Evolutionary conservation across 805 yeast genomes (phyloP), one percentile per base, ranked within the genome.

Genomic region (Pachysolen tannophilus): DNA sequence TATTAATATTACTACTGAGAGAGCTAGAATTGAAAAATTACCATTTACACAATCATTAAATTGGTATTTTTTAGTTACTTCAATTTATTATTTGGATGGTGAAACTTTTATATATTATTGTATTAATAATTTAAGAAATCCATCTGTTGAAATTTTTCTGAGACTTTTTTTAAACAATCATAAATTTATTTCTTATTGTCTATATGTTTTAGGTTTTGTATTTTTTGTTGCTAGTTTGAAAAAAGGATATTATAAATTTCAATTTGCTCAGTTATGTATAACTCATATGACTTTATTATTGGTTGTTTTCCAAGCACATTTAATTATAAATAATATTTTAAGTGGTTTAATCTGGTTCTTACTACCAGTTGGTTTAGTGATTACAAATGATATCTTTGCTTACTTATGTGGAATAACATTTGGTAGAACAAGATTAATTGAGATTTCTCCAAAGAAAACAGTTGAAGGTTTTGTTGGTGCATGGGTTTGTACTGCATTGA

Each of bases 401-500:
- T 92, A 92, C 55, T 66, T 92, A 32, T 92, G 97, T 62, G 98
- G 98, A 30, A 92, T 92, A 45, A 84, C 97, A 2, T 86, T 92
- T 61, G 98, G 98, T 37, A 75, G 70, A 43, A 90, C 97, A 26
- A 95, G 85, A 52, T 73, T 92, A 50, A 85, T 92, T 47, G 86
- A 82, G 34, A 86, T 92, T 43, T 85, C 96, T 9, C 98, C 98
- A 38, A 92, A 92, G 60, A 92, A 92, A 62, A 92, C 98, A 3
- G 87, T 90, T 25, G 98, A 92, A 63, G 98, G 98, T 3, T 92
- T 92, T 51, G 62, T 90, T 33, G 98, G 98, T 34, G 98, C 97
- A 13, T 92, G 98, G 98, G 59, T 86, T 32, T 90, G 92, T 53
- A 92, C 98, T 8, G 78, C 84, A 6, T 42, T 82, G 24, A 77